A percentile compares a stretch with the other conserved stretches of the same genome.
These are phyloP conservation scores for Erodium chrysanthum DNA, from an alignment of 441 rosid species.

Conservation along the genomic window DNA sequence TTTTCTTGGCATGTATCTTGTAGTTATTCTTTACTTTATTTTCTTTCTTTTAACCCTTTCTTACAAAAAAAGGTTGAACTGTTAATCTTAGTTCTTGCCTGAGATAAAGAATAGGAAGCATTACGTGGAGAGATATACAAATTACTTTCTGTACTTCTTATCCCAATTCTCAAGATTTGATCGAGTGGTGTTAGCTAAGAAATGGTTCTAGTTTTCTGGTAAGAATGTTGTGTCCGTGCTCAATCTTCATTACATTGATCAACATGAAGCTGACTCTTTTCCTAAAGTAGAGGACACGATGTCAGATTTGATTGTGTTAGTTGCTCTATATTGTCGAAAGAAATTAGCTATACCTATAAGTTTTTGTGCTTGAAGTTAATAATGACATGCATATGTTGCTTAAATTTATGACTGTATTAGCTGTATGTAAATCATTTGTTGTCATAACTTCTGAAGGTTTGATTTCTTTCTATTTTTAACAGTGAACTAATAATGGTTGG, in stretches of 20 bases:
- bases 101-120: not conserved
- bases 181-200: not conserved
- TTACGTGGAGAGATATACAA: not conserved
- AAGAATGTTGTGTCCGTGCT: not conserved
- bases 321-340: not conserved
- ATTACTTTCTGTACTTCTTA: not conserved
- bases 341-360: not conserved
- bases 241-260: not conserved
- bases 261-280: not conserved
- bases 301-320: not conserved
- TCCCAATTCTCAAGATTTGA: not conserved
- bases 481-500: constrained; percentile 2
- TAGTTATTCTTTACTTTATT: no score
- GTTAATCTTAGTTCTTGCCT: not conserved
- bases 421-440: not conserved
- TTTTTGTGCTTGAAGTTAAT: constrained; percentile 3
- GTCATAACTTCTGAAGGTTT: not conserved
- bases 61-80: no score
- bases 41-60: no score
- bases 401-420: not conserved
- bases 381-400: not conserved
- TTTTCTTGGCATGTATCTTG: no score
- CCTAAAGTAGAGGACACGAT: not conserved
- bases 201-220: not conserved
- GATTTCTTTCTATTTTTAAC: not conserved